A percentile compares a stretch with the other conserved stretches of the same genome.
Evolutionary conservation across 2,329 filamentous ascomycete genomes (phyloP).

Genomic region (Cylindrodendrum hubeiense): DNA sequence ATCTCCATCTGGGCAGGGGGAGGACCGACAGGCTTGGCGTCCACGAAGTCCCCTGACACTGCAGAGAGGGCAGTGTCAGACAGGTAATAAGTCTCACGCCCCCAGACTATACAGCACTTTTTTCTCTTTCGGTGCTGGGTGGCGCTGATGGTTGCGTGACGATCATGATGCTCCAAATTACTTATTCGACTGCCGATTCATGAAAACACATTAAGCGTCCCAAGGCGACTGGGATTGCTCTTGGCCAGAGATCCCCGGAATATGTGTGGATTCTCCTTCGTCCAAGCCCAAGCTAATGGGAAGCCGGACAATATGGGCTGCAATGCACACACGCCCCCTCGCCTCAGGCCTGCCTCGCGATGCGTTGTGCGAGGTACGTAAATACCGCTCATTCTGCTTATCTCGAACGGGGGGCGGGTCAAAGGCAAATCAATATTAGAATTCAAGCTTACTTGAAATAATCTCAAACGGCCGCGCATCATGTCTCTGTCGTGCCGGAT

Average conservation of each 20-base stretch:
- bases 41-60: constrained; percentile 28
- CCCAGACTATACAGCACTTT: neutral
- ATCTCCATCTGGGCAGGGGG: constrained; percentile 31
- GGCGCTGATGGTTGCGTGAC: constrained; percentile 4
- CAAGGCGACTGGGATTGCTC: constrained; percentile 9
- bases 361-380: constrained; percentile 26
- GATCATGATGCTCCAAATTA: constrained; percentile 13
- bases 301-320: neutral
- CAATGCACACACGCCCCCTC: constrained; percentile 3
- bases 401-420: constrained; percentile 34
- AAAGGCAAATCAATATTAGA: constrained; percentile 37
- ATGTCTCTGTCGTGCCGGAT: constrained; percentile 34
- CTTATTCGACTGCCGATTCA: neutral
- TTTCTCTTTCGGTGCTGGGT: neutral
- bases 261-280: constrained; percentile 8
- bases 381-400: constrained; percentile 29
- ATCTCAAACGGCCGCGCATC: constrained; percentile 43
- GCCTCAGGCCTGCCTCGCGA: constrained; percentile 6
- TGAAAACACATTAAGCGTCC: constrained; percentile 2
- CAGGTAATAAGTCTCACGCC: constrained; percentile 24
- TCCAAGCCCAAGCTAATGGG: constrained; percentile 6
- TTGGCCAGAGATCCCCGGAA: neutral
- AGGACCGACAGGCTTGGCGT: constrained; percentile 38
- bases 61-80: constrained; percentile 30
- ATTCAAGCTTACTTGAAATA: constrained; percentile 47